Evolutionary conservation across 305 asterid genomes (phyloP).

Genomic region (Plantago coronopus): DNA sequence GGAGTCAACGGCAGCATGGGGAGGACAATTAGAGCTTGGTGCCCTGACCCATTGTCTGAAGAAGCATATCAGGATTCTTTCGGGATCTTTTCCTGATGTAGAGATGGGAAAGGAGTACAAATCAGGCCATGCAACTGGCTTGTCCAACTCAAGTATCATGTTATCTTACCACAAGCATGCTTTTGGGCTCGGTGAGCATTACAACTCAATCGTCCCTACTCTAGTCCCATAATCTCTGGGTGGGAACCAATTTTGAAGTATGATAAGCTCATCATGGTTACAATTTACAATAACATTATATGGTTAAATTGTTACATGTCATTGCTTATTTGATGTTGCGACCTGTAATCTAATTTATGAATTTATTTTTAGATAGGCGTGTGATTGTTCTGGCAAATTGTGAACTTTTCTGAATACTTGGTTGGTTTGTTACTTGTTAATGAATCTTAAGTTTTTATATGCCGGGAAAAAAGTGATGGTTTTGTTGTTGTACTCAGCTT

Average conservation of each 20-base stretch:
- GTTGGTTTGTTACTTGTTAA: no score
- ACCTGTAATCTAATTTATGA: no score
- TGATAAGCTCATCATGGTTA: neutral
- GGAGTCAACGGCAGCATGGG: slow-evolving; percentile 93
- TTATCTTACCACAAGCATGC: slow-evolving; percentile 72
- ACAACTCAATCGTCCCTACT: slow-evolving; percentile 60
- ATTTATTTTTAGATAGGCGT: no score
- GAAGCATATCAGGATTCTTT: slow-evolving; percentile 69
- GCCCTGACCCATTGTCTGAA: slow-evolving; percentile 85
- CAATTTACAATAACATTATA: neutral
- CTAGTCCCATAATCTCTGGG: slow-evolving; percentile 15
- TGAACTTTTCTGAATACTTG: no score
- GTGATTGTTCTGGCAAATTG: no score
- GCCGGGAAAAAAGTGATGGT: no score
- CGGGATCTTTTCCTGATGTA: slow-evolving; percentile 91
- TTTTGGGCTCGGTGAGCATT: slow-evolving; percentile 88
- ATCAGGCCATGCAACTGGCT: slow-evolving; percentile 22
- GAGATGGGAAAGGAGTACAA: slow-evolving; percentile 98
- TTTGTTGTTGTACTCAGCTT: no score
- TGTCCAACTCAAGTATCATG: slow-evolving; percentile 39
- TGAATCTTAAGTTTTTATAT: no score
- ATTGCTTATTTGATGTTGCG: neutral
- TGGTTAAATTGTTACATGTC: neutral
- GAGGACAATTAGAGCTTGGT: slow-evolving; percentile 91
- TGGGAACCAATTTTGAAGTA: neutral